These are phyloP conservation scores for Cairneyella variabilis DNA, from an alignment of 495 filamentous ascomycete genomes.

Conservation along the genomic window DNA sequence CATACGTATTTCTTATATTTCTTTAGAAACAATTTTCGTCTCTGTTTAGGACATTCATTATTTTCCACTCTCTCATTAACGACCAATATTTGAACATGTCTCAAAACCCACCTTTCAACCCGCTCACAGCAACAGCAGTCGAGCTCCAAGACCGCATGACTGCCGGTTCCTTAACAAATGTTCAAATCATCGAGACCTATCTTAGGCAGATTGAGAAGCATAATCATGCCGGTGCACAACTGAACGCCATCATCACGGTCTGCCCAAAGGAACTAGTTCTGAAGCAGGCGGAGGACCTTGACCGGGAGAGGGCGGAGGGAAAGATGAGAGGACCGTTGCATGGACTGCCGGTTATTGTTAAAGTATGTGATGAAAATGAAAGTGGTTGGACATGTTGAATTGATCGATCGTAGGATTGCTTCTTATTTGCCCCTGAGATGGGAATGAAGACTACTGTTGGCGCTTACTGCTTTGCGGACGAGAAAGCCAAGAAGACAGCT, in stretches of 20 bases:
- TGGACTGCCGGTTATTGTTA: conserved; percentile 68
- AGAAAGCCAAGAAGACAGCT: not conserved
- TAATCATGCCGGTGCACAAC: conserved; percentile 27
- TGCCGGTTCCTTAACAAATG: conserved; percentile 35
- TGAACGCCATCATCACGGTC: conserved; percentile 52
- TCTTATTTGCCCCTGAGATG: not conserved
- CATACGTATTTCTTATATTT: too few relatives aligned
- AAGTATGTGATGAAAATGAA: conserved; percentile 40
- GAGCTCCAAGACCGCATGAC: conserved; percentile 39
- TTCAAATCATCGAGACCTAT: conserved; percentile 45
- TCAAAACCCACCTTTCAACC: not conserved
- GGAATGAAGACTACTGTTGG: conserved; percentile 2
- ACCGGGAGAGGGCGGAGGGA: conserved; percentile 52
- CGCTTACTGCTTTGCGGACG: not conserved
- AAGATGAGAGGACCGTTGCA: conserved; percentile 58
- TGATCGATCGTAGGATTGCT: conserved; percentile 30
- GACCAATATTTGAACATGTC: not conserved
- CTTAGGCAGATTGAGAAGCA: conserved; percentile 46
- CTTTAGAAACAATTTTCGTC: too few relatives aligned
- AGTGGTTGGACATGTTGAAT: not conserved
- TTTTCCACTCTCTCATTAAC: too few relatives aligned
- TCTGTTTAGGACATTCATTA: too few relatives aligned
- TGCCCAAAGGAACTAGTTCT: conserved; percentile 56
- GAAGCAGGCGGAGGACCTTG: conserved; percentile 49
- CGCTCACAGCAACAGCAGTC: conserved; percentile 31